phyloP scores from a whole-genome alignment of 2,329 filamentous ascomycete species.

The Calonectria montana region DNA sequence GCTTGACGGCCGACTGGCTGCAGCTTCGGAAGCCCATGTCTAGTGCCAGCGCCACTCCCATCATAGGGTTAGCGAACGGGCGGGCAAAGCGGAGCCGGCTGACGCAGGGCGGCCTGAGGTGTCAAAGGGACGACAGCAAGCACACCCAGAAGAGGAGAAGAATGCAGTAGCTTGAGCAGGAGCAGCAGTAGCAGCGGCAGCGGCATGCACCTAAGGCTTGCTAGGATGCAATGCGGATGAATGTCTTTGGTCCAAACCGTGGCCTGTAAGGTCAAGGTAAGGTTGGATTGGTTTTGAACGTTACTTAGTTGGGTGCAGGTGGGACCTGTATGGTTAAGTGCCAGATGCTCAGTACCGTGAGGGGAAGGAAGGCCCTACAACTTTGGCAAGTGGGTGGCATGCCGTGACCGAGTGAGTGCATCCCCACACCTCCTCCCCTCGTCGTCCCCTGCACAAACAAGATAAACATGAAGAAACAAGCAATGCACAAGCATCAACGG shows the following conservation, averaged over 20 bases:
- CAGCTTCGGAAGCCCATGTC: constrained; percentile 34
- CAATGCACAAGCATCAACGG: neutral
- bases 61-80: constrained; percentile 42
- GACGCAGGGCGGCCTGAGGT: constrained; percentile 29
- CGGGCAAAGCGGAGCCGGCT: constrained; percentile 33
- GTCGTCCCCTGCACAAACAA: neutral
- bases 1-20: constrained; percentile 37
- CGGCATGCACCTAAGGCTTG: constrained; percentile 22
- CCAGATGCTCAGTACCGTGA: neutral
- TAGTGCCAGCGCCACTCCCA: constrained; percentile 42
- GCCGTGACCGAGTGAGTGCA: neutral
- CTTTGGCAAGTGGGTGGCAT: constrained; percentile 3
- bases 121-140: constrained; percentile 14
- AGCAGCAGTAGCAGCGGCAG: constrained; percentile 24
- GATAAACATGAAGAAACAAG: constrained; percentile 13
- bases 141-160: constrained; percentile 19
- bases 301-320: constrained; percentile 2
- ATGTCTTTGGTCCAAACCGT: constrained; percentile 14
- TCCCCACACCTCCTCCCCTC: neutral
- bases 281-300: constrained; percentile 19
- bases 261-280: constrained; percentile 17
- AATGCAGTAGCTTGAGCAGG: constrained; percentile 32
- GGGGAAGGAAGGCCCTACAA: neutral
- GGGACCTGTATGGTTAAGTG: constrained; percentile 4
- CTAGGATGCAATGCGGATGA: constrained; percentile 22